These are phyloP conservation scores for Plasmodium relictum DNA, from an alignment of 169 alveolate species.

Conservation along the genomic window DNA sequence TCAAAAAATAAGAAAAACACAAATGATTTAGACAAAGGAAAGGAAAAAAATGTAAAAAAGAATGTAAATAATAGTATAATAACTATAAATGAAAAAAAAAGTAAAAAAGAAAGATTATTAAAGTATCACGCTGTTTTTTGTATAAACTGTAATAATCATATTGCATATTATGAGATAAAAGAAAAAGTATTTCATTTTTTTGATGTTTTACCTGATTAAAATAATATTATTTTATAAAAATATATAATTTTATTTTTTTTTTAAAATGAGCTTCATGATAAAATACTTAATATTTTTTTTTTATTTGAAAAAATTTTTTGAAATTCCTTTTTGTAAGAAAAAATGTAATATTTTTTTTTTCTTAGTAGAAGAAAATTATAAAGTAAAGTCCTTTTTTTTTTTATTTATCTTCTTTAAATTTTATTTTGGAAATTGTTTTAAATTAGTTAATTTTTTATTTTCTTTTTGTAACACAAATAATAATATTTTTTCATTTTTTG, in stretches of 20 bases:
- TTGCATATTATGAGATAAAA: slow-evolving; percentile 73
- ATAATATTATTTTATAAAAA: background rate
- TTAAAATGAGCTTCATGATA: no score
- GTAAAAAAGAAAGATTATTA: slow-evolving; percentile 21
- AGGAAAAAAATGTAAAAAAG: background rate
- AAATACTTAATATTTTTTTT: no score
- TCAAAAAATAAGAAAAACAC: background rate
- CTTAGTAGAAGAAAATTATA: no score
- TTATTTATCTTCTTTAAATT: no score
- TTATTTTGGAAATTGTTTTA: no score
- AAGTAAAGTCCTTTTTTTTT: no score
- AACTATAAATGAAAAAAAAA: slow-evolving; percentile 7
- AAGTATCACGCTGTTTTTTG: slow-evolving; percentile 75
- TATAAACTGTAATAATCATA: slow-evolving; percentile 65
- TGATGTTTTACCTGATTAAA: slow-evolving; percentile 74
- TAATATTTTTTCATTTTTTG: no score
- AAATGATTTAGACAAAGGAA: background rate
- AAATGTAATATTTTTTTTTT: no score
- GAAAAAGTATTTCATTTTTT: slow-evolving; percentile 58
- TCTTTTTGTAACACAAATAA: no score
- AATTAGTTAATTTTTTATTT: no score
- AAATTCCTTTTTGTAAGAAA: no score
- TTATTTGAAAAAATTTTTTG: no score
- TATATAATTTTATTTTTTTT: background rate
- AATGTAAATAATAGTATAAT: slow-evolving; percentile 1